Evolutionary conservation across 768 basidiomycete species (phyloP).

Genomic region (Tulasnella sp.): DNA sequence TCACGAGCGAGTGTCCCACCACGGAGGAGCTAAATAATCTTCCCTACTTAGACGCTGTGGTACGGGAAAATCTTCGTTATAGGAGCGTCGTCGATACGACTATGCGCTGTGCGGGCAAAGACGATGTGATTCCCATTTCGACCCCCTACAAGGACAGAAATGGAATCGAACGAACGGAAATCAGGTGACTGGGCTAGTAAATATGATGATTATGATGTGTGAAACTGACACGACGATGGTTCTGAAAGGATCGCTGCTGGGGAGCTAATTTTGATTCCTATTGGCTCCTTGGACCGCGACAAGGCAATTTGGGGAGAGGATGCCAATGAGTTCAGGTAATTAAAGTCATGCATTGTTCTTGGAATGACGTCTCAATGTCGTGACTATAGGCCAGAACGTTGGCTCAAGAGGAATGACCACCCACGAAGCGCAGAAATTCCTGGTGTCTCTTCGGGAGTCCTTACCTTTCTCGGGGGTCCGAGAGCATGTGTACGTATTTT

Average conservation of each 20-base stretch:
- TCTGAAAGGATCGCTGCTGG: slow-evolving; percentile 28
- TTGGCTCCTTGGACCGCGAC: slow-evolving; percentile 45
- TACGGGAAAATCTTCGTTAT: slow-evolving; percentile 23
- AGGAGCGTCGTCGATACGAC: slow-evolving; percentile 4
- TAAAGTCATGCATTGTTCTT: background rate
- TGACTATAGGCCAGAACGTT: slow-evolving; percentile 51
- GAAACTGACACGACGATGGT: background rate
- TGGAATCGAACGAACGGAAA: background rate
- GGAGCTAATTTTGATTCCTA: slow-evolving; percentile 43
- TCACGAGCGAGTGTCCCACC: slow-evolving; percentile 17
- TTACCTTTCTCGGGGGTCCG: slow-evolving; percentile 59
- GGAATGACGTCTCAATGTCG: background rate
- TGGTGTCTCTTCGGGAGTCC: slow-evolving; percentile 51
- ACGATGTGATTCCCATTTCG: slow-evolving; percentile 19
- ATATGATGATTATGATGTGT: background rate
- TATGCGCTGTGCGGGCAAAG: background rate
- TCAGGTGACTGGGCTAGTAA: background rate
- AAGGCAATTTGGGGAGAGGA: slow-evolving; percentile 56
- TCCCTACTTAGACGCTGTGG: slow-evolving; percentile 29
- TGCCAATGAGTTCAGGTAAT: slow-evolving; percentile 52
- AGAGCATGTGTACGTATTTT: slow-evolving; percentile 38
- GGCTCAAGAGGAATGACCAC: slow-evolving; percentile 40
- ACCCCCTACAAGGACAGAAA: slow-evolving; percentile 17
- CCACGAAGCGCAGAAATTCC: slow-evolving; percentile 42
- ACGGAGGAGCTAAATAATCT: slow-evolving; percentile 28